Evolutionary conservation across 140 eudicot genomes (phyloP), one percentile per base, ranked within the genome.

Genomic region (Senecio squalidus): DNA sequence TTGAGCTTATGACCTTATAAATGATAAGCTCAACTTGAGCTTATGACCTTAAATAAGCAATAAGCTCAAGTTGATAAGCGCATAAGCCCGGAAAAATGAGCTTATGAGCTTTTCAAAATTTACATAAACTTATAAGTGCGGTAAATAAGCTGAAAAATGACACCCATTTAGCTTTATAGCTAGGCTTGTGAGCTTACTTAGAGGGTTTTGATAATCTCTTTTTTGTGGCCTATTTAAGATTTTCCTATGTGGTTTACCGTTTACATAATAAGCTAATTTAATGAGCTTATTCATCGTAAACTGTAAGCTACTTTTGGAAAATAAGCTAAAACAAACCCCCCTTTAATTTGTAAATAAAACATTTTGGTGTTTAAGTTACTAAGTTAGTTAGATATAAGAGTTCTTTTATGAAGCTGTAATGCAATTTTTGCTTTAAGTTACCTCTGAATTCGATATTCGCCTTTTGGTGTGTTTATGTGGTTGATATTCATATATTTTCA

Each of bases 391-490:
- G 20, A 41, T 22, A 23, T 15, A 16, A 39, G 8, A 40, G 7
- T 21, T 41, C 17, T 16, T 41, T 60, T 41, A 16, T 46, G 25
- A n/a, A n/a, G n/a, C n/a, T n/a, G n/a, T n/a, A n/a, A n/a, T n/a
- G n/a, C n/a, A n/a, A n/a, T n/a, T n/a, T n/a, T n/a, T n/a, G n/a
- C n/a, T n/a, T n/a, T n/a, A n/a, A n/a, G n/a, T n/a, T n/a, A n/a
- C n/a, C n/a, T n/a, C n/a, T n/a, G n/a, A n/a, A n/a, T n/a, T n/a
- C n/a, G n/a, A n/a, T n/a, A n/a, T 38, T 9, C 38, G 33, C 23
- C 23, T 24, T 40, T 58, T 22, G 63, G 20, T 41, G 51, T 59
- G 38, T 39, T 59, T 59, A 3, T 41, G 15, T 43, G n/a, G n/a
- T 41, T 4, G 54, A 41, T 43, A 43, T 43, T 2, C 39, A 43